phyloP scores from a whole-genome alignment of 257 asterid species.

The Solanum acaule region DNA sequence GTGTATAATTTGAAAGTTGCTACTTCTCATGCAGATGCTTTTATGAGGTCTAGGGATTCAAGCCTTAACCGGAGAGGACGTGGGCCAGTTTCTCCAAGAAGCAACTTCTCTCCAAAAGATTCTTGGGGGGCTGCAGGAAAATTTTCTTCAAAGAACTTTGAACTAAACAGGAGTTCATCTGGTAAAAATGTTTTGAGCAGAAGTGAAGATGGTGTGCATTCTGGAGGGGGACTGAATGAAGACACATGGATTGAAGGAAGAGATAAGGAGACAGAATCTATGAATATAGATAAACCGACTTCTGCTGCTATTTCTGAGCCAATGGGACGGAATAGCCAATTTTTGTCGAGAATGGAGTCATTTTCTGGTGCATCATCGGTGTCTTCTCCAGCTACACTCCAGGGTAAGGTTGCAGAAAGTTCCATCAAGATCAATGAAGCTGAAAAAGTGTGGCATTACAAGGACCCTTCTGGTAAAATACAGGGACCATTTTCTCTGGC shows the following conservation, averaged over 20 bases:
- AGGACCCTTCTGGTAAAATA: constrained; percentile 90
- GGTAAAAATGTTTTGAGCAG: constrained; percentile 26
- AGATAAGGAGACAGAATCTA: constrained; percentile 40
- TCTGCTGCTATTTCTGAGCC: constrained; percentile 25
- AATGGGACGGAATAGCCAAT: constrained; percentile 26
- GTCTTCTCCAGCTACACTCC: constrained; percentile 28
- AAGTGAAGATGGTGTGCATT: constrained; percentile 24
- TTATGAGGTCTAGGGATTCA: constrained; percentile 52
- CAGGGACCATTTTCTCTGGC: constrained; percentile 95
- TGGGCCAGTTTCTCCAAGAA: constrained; percentile 65
- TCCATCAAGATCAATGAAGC: constrained; percentile 62
- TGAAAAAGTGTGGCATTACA: constrained; percentile 82
- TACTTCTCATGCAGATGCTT: constrained; percentile 43
- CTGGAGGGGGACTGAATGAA: constrained; percentile 39
- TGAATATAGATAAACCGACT: constrained; percentile 25
- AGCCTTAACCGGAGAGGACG: constrained; percentile 64
- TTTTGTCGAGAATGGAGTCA: constrained; percentile 36
- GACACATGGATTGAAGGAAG: constrained; percentile 47
- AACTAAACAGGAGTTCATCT: constrained; percentile 33
- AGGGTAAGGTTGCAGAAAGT: constrained; percentile 32
- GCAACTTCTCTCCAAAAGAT: constrained; percentile 50
- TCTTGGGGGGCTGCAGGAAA: constrained; percentile 45
- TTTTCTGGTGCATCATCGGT: constrained; percentile 28
- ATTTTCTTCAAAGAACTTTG: constrained; percentile 32
- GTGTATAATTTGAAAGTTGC: background rate